These are phyloP conservation scores for Geotrichum histeridarum DNA, from an alignment of 1,139 yeast genomes.

Conservation along the genomic window DNA sequence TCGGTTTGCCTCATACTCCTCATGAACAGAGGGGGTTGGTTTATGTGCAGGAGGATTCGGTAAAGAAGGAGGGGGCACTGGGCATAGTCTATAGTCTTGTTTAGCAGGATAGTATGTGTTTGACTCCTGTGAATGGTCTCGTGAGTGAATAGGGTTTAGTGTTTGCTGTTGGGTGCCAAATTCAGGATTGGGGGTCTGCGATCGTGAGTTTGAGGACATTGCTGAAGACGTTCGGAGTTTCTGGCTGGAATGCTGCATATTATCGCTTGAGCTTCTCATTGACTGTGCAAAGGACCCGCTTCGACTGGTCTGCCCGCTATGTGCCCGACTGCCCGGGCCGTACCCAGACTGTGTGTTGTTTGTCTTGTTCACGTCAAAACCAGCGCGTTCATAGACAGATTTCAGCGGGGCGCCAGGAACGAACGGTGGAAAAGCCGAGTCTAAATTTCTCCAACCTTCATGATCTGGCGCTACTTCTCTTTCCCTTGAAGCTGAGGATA, in stretches of 20 bases:
- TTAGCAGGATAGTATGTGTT: background rate
- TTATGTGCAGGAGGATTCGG: background rate
- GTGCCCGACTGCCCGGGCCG: background rate
- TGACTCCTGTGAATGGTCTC: background rate
- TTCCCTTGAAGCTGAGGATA: no score
- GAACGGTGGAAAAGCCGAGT: slow-evolving; percentile 40
- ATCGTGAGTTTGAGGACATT: background rate
- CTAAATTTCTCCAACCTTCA: slow-evolving; percentile 27
- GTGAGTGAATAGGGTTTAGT: background rate
- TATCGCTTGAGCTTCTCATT: background rate
- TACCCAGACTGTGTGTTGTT: background rate
- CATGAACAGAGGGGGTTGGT: background rate
- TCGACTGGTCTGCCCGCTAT: slow-evolving; percentile 2
- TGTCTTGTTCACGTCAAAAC: slow-evolving; percentile 36
- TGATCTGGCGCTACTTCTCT: background rate
- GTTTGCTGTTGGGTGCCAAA: background rate
- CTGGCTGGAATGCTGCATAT: background rate
- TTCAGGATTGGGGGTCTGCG: background rate
- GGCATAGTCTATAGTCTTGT: background rate
- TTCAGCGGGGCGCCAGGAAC: slow-evolving; percentile 32
- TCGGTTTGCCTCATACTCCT: background rate
- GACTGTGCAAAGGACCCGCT: background rate
- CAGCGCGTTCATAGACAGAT: slow-evolving; percentile 41
- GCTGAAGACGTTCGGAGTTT: background rate
- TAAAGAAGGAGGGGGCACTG: background rate